Conservation (phyloP, 2,329 filamentous ascomycete species). For the Podosphaera leucotricha region DNA sequence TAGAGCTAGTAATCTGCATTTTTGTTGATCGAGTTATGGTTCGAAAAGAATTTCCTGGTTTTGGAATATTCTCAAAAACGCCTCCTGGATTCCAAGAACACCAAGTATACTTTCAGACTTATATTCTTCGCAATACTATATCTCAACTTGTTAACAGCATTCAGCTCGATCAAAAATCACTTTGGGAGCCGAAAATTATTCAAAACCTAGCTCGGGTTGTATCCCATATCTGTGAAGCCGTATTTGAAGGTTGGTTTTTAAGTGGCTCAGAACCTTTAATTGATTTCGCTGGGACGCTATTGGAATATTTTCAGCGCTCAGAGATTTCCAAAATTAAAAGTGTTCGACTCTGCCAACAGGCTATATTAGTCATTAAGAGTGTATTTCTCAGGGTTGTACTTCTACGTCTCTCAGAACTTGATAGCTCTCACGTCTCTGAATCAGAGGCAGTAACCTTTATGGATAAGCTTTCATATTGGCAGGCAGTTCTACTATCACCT, state of each 20-base stretch:
- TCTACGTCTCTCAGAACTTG: conserved; percentile 61
- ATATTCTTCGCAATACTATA: conserved; percentile 54
- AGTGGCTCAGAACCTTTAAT: conserved; percentile 64
- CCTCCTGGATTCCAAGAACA: conserved; percentile 87
- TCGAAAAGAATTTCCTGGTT: conserved; percentile 75
- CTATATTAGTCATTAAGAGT: conserved; percentile 49
- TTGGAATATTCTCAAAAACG: conserved; percentile 65
- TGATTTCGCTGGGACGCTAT: conserved; percentile 61
- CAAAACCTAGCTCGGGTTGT: conserved; percentile 70
- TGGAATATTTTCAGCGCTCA: conserved; percentile 75
- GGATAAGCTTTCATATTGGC: conserved; percentile 82
- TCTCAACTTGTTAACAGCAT: conserved; percentile 46
- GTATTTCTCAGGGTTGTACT: conserved; percentile 61
- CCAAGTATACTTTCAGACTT: conserved; percentile 87
- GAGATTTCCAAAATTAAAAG: conserved; percentile 63
- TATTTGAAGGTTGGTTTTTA: conserved; percentile 93
- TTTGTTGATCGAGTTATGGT: conserved; percentile 69
- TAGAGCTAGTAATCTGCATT: conserved; percentile 55
- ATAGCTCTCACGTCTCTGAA: conserved; percentile 36
- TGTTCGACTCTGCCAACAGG: conserved; percentile 75
- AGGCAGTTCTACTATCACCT: conserved; percentile 63
- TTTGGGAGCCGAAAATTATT: conserved; percentile 62
- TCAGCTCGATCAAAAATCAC: conserved; percentile 42
- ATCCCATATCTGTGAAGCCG: conserved; percentile 62
- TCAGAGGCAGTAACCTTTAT: conserved; percentile 47